Percentiles rank a stretch among this genome's conserved stretches.
These are phyloP conservation scores for Nitzschia palea DNA, from an alignment of 108 stramenopile genomes.

Conservation along the genomic window DNA sequence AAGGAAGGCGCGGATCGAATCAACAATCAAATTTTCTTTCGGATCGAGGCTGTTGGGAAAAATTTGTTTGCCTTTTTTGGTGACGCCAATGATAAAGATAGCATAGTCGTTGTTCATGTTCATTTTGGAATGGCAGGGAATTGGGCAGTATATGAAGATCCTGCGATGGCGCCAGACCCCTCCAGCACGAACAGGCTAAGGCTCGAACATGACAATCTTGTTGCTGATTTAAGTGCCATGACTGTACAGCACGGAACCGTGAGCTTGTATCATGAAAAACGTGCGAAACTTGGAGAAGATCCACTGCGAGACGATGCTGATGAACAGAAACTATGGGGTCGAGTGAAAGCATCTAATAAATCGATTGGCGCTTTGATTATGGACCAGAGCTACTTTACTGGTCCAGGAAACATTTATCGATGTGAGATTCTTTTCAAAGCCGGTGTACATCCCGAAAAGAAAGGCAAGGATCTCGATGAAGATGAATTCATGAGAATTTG, in stretches of 20 bases:
- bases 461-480: slow-evolving; percentile 38
- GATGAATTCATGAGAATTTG: slow-evolving; percentile 56
- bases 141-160: slow-evolving; percentile 66
- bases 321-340: slow-evolving; percentile 45
- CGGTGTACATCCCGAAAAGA: slow-evolving; percentile 59
- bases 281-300: slow-evolving; percentile 59
- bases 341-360: slow-evolving; percentile 57
- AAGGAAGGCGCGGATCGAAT: slow-evolving; percentile 56
- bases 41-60: slow-evolving; percentile 79
- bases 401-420: slow-evolving; percentile 79
- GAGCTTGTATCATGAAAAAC: slow-evolving; percentile 52
- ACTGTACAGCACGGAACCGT: slow-evolving; percentile 61
- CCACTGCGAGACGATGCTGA: slow-evolving; percentile 73
- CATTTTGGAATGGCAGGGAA: slow-evolving; percentile 80
- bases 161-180: slow-evolving; percentile 41
- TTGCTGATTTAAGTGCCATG: slow-evolving; percentile 74
- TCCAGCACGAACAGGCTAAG: slow-evolving; percentile 55
- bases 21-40: slow-evolving; percentile 46
- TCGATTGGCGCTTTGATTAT: slow-evolving; percentile 67
- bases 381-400: slow-evolving; percentile 73
- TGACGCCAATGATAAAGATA: slow-evolving; percentile 18
- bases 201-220: slow-evolving; percentile 44
- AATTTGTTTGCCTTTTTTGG: slow-evolving; percentile 76
- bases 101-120: slow-evolving; percentile 51
- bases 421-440: slow-evolving; percentile 79